Evolutionary conservation across 257 asterid species (phyloP).

Genomic region (Solanum rostratum): DNA sequence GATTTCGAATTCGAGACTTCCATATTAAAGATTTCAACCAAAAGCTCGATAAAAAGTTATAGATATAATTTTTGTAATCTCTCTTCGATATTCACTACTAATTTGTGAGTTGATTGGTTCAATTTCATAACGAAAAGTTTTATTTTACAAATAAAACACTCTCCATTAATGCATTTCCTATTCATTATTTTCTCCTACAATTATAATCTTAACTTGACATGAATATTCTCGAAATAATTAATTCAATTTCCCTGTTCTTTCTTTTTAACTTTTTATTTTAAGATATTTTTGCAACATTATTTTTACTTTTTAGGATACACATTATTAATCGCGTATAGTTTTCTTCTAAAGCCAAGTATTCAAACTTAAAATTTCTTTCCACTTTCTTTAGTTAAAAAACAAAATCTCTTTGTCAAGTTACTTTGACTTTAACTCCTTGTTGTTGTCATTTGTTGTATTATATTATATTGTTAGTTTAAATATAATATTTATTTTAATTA

Average conservation of each 20-base stretch:
- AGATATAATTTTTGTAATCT: not conserved
- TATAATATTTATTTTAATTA: no score
- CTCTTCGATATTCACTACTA: not conserved
- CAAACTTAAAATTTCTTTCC: not conserved
- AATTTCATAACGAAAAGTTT: not conserved
- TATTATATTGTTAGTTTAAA: no score
- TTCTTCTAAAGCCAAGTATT: not conserved
- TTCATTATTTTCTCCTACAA: not conserved
- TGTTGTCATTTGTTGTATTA: no score
- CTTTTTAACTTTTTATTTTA: not conserved
- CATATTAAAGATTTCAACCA: accelerated
- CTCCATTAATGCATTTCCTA: not conserved
- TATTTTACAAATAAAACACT: not conserved
- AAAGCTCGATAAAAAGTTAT: not conserved
- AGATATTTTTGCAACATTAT: not conserved
- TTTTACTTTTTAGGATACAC: not conserved
- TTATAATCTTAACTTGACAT: not conserved
- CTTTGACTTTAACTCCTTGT: not conserved
- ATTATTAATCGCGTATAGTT: not conserved
- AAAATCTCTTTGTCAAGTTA: not conserved
- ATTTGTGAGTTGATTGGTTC: not conserved
- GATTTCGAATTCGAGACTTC: no score
- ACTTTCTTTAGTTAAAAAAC: not conserved
- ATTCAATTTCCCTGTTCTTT: not conserved
- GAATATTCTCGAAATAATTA: not conserved